Evolutionary conservation across 805 yeast genomes (phyloP).

Genomic region (Yamadazyma ubonensis): DNA sequence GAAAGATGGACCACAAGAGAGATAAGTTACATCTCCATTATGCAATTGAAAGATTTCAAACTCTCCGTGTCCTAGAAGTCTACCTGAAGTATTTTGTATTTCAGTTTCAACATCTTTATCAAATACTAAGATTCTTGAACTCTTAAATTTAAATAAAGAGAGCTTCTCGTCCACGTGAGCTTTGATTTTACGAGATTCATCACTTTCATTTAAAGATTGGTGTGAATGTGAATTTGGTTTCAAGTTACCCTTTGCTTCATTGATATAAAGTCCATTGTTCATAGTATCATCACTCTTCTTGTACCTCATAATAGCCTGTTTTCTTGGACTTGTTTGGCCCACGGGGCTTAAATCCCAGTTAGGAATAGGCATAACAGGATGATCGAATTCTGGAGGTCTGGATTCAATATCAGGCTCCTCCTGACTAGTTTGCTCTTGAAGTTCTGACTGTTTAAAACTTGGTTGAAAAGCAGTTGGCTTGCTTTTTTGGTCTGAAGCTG

Average conservation of each 20-base stretch:
- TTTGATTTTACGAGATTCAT: conserved; percentile 1
- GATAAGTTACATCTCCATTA: conserved; percentile 55
- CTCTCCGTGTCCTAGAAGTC: conserved; percentile 58
- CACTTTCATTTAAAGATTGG: neutral
- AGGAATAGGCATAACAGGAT: neutral
- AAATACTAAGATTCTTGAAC: conserved; percentile 35
- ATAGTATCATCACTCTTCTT: conserved; percentile 28
- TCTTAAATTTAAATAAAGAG: conserved; percentile 31
- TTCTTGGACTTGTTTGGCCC: conserved; percentile 33
- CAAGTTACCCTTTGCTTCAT: conserved; percentile 30
- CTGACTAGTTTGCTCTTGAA: neutral
- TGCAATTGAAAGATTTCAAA: conserved; percentile 60
- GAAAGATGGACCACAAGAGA: conserved; percentile 64
- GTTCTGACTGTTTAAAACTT: too few relatives aligned
- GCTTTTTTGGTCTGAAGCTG: too few relatives aligned
- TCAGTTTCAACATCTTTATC: conserved; percentile 29
- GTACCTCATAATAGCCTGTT: conserved; percentile 39
- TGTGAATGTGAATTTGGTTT: conserved; percentile 13
- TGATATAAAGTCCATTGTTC: conserved; percentile 19
- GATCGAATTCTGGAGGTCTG: conserved; percentile 7
- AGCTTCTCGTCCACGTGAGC: conserved; percentile 34
- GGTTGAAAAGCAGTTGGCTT: too few relatives aligned
- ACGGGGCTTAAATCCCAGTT: conserved; percentile 6
- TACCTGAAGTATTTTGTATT: conserved; percentile 30
- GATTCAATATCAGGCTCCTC: conserved; percentile 2